Evolutionary conservation across 257 asterid species (phyloP), one percentile per base, ranked within the genome.

Genomic region (Nicotiana paniculata): DNA sequence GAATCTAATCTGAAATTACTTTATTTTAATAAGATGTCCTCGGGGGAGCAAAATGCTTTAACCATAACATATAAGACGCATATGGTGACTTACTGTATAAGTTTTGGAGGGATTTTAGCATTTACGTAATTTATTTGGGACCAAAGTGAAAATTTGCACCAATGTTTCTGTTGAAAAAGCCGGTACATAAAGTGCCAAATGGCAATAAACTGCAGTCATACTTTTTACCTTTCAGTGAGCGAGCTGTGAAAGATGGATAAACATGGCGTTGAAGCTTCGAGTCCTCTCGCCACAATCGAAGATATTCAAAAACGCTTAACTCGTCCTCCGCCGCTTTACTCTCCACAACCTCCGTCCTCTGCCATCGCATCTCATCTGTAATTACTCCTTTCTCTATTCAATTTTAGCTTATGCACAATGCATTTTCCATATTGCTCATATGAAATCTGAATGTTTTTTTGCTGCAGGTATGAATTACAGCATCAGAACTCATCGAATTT

Each of bases 251-350:
- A 0, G 35, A 24, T 48, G 43, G 79, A 74, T 74, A 48, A 51
- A 15, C 62, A 26, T 15, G 62, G 13, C 39, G 59, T 67, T 10
- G 88, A 74, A 81, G 79, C 79, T 70, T 81, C 66, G 61, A 84
- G 83, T 85, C 82, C 85, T 21, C 53, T 75, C 30, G 85, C 83
- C 30, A 85, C 87, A 18, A 78, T 74, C 0, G 85, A 85, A 63
- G 83, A 83, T 30, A 87, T 87, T 37, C 84, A 81, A 77, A 87
- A 83, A 77, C 87, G 87, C 84, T 87, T 85, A 55, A 18, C 48
- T 77, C 88, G 88, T 32, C 88, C 88, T 57, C 64, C 48, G 43
- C 21, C 39, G 8, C 80, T 77, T 46, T 24, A 12, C 33, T 83
- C 85, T 58, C 86, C 39, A 4, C 32, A 82, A 24, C 46, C 46